Evolutionary conservation across 1,284 basidiomycete species (phyloP), one percentile per base, ranked within the genome.

Genomic region (Butyriboletus appendiculatus): DNA sequence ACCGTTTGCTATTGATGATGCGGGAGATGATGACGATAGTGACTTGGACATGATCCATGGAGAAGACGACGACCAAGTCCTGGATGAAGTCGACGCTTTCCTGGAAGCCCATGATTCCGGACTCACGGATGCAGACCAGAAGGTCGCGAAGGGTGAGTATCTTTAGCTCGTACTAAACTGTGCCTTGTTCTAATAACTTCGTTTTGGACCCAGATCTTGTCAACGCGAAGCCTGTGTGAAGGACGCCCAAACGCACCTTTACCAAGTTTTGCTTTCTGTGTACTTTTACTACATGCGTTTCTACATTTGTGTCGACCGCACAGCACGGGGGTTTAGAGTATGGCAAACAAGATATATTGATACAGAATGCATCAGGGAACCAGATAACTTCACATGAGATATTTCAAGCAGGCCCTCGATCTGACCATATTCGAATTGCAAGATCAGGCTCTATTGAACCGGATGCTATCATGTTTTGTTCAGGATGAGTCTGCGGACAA

Each of bases 61-160:
- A 10, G 88, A 86, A 9, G 80, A 82, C n/a, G 81, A 80, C 57
- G 92, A 94, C 64, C 83, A 81, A 50, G 89, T 96, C 47, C 84
- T 96, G 84, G 92, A 95, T 62, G 94, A 96, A 78, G 91, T 94
- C 50, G 93, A 96, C 68, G 94, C 93, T 3, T 96, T 96, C 80
- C 76, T 96, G 49, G 93, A 96, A 66, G 94, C 86, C 14, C 87
- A 96, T 67, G 93, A 94, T 73, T 87, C 87, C 26, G 92, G 92
- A 3, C 75, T 96, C 49, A 88, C 89, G 20, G 91, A 92, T 50
- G 90, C 88, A 18, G 90, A 95, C 68, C 88, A 91, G 72, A 84
- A 87, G 65, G 80, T 90, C n/a, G 90, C 88, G 4, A 85, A 90
- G 73, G 88, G 88, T 88, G 59, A 59, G 74, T 62, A 2, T 41